Base-by-base conservation (phyloP, 768 basidiomycete species). In the Thelephora aurantiotincta region DNA sequence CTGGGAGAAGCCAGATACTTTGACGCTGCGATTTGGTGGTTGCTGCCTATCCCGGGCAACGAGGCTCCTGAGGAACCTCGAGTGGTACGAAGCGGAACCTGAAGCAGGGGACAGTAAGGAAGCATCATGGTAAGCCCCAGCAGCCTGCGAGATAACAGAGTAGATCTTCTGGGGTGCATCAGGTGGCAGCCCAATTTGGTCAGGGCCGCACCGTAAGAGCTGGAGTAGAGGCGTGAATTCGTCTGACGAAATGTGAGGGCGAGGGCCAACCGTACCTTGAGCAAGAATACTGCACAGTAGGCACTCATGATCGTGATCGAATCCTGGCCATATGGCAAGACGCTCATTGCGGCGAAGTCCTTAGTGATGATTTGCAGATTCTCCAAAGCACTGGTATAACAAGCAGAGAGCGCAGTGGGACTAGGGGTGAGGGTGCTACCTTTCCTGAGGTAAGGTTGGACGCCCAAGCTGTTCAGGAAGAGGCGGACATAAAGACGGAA, bases 241-340 rank as follows among this genome's bases (percentile, higher is more conserved):
- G 46, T 16, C 22, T 41, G 22, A 13, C 36, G 12, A 41, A 18
- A 22, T 11, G 33, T 46, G 18, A 22, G 46, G 47, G 46, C 6
- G 43, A n/a, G 35, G 35, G 19, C 13, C 19, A 16, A n/a, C 54
- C 63, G 46, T 58, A 83, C 88, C 71, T 73, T 80, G 53, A 90
- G 66, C 52, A 91, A 64, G 58, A 87, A 82, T 34, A 90, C 77
- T 16, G 87, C 86, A 43, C 82, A 77, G 56, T 90, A 90, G 20
- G 85, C 88, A 16, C 82, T 83, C 87, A 90, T 90, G 42, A 83
- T 75, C 6, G 82, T 80, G 51, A 87, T 77, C 4, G 83, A 81
- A 59, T 90, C 87, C 66, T 90, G 88, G 6, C 82, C 75, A 55
- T 90, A 91, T 46, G 55, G 83, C 85, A 55, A 72, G 62, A 89